These are phyloP conservation scores for Pulveroboletus sp. DNA, from an alignment of 768 basidiomycete genomes.

Conservation along the genomic window DNA sequence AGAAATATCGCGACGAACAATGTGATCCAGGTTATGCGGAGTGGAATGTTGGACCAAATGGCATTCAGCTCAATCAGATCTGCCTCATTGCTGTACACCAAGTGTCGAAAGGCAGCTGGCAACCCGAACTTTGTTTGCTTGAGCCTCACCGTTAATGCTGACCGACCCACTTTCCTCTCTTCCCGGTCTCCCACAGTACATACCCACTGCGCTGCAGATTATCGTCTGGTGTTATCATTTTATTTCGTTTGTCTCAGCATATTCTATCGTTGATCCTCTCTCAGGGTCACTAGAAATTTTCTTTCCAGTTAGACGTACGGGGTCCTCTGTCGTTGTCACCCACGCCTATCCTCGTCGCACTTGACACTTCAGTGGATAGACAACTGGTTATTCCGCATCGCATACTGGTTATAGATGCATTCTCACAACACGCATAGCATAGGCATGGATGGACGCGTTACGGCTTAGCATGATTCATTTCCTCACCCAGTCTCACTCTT, in stretches of 20 bases:
- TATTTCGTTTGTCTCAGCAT: neutral
- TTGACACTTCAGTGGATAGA: neutral
- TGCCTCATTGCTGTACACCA: constrained; percentile 72
- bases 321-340: neutral
- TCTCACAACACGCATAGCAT: constrained; percentile 16
- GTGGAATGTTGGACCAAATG: constrained; percentile 26
- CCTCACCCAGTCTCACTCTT: neutral
- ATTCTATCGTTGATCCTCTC: neutral
- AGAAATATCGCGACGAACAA: constrained; percentile 12
- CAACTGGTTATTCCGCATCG: constrained; percentile 3
- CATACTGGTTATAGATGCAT: constrained; percentile 12
- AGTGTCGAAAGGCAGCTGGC: constrained; percentile 78
- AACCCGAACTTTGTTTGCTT: constrained; percentile 59
- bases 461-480: neutral
- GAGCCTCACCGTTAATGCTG: constrained; percentile 12
- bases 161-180: neutral
- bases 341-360: neutral
- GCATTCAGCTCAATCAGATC: constrained; percentile 22
- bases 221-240: neutral
- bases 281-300: neutral
- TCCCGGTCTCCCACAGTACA: neutral
- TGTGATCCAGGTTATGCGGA: constrained; percentile 7
- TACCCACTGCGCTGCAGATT: neutral
- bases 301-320: constrained; percentile 3
- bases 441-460: neutral